phyloP scores from a whole-genome alignment of 208 protist genomes.

The Leishmania braziliensis region DNA sequence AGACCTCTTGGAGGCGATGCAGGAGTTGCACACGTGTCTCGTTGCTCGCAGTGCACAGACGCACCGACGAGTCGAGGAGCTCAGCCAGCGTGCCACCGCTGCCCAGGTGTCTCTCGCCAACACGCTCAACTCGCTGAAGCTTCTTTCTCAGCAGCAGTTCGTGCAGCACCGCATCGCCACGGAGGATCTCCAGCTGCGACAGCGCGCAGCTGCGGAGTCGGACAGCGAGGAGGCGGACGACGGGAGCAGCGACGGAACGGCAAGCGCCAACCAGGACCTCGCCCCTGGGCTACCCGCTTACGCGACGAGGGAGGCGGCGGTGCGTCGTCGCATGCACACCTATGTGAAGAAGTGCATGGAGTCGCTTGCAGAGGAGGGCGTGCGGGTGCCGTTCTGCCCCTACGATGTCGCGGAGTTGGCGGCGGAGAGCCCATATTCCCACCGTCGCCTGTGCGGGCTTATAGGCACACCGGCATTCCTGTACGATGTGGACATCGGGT shows the following conservation, averaged over 20 bases:
- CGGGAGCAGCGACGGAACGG: neutral
- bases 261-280: neutral
- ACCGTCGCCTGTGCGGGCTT: slow-evolving; percentile 47
- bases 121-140: slow-evolving; percentile 56
- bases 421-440: slow-evolving; percentile 33
- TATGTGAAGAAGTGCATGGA: slow-evolving; percentile 22
- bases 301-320: slow-evolving; percentile 6
- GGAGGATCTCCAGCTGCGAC: slow-evolving; percentile 33
- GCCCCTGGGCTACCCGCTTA: neutral
- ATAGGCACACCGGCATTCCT: slow-evolving; percentile 60
- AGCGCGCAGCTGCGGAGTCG: neutral
- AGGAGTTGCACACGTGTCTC: slow-evolving; percentile 46
- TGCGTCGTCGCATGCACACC: slow-evolving; percentile 27
- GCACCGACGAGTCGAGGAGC: slow-evolving; percentile 33
- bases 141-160: slow-evolving; percentile 74
- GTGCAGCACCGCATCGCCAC: slow-evolving; percentile 75
- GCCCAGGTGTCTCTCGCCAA: slow-evolving; percentile 50
- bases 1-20: slow-evolving; percentile 42
- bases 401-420: slow-evolving; percentile 35
- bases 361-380: slow-evolving; percentile 18
- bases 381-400: slow-evolving; percentile 18
- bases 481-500: slow-evolving; percentile 52
- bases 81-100: slow-evolving; percentile 33
- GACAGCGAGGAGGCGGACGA: slow-evolving; percentile 20
- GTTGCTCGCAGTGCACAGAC: slow-evolving; percentile 22